A percentile compares a stretch with the other conserved stretches of the same genome.
Evolutionary conservation across 2,329 filamentous ascomycete genomes (phyloP).

Genomic region (Claviceps sp.): DNA sequence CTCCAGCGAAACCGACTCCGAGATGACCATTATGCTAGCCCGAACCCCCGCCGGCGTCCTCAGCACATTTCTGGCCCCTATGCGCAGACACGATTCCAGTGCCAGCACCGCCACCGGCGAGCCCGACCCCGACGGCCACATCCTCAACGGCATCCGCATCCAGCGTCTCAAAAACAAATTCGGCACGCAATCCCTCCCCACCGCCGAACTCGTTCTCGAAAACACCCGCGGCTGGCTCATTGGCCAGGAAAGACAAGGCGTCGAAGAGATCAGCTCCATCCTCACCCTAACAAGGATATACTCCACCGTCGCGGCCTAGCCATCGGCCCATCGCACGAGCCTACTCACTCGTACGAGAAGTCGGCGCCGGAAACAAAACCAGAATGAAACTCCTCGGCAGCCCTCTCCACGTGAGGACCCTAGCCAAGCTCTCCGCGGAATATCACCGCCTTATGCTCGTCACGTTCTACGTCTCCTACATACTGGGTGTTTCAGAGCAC

Average conservation of each 20-base stretch:
- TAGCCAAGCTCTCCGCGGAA: slow-evolving; percentile 40
- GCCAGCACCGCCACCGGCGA: slow-evolving; percentile 18
- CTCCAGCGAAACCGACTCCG: slow-evolving; percentile 16
- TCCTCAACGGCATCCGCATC: slow-evolving; percentile 55
- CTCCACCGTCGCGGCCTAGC: slow-evolving; percentile 31
- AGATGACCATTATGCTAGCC: slow-evolving; percentile 49
- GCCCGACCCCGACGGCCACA: slow-evolving; percentile 17
- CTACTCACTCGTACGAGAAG: slow-evolving; percentile 42
- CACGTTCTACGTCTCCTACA: slow-evolving; percentile 35
- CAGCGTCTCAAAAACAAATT: slow-evolving; percentile 61
- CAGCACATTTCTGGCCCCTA: slow-evolving; percentile 52
- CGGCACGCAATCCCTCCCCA: slow-evolving; percentile 56
- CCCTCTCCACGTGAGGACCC: slow-evolving; percentile 42
- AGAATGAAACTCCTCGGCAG: slow-evolving; percentile 36
- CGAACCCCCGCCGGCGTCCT: slow-evolving; percentile 36
- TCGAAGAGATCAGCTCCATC: slow-evolving; percentile 54
- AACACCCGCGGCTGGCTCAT: slow-evolving; percentile 53
- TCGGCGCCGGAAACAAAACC: slow-evolving; percentile 29
- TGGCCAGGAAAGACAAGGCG: slow-evolving; percentile 51
- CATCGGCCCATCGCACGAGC: slow-evolving; percentile 33
- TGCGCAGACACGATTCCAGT: slow-evolving; percentile 29
- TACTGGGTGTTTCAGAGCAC: slow-evolving; percentile 43
- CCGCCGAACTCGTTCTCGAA: slow-evolving; percentile 55
- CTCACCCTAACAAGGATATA: slow-evolving; percentile 54
- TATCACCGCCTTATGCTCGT: slow-evolving; percentile 46